Base-by-base conservation (phyloP, 2,329 filamentous ascomycete genomes). In the Exophiala sp. region DNA sequence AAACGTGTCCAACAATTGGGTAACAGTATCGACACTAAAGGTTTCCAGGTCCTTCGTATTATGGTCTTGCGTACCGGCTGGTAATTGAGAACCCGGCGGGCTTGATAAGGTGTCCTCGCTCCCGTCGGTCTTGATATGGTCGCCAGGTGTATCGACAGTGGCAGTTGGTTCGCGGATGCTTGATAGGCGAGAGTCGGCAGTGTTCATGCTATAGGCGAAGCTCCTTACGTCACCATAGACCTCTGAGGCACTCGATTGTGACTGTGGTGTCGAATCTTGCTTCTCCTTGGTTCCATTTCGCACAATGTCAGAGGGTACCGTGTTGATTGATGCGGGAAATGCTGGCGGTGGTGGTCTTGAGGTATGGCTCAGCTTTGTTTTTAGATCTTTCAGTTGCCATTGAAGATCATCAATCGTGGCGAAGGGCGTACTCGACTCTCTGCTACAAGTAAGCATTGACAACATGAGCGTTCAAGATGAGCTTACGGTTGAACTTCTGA, bases 321-420 rank as follows among this genome's bases (percentile, higher is more conserved):
- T 29, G 6, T 42, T 24, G 35, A 11, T 39, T 14, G 36, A 5
- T 42, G 29, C 9, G 7, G 21, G 14, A 18, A 32, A 1, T 32
- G 16, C 38, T n/a, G 44, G n/a, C 12, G 39, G 44, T 16, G 18
- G 24, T 7, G 50, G 14, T n/a, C 11, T 32, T 1, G 24, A 21
- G 20, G 32, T 20, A 7, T 11, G 42, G 12, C 16, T 36, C 10
- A 52, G 43, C 24, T 32, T 46, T 2, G 43, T 18, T 20, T 44
- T 45, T 35, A 52, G 47, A 7, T 52, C 50, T 20, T 52, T 38
- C 43, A 52, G 14, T 2, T 47, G 44, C 18, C 50, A 36, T 29
- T 52, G 42, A 7, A 52, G 34, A 33, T 47, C 44, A 3, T 52
- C 50, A 10, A 52, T 47, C 20, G 34, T 47, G 1, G 36, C 24